Conservation (phyloP, 805 yeast genomes). For the Ogataea nakhonphanomensis region DNA sequence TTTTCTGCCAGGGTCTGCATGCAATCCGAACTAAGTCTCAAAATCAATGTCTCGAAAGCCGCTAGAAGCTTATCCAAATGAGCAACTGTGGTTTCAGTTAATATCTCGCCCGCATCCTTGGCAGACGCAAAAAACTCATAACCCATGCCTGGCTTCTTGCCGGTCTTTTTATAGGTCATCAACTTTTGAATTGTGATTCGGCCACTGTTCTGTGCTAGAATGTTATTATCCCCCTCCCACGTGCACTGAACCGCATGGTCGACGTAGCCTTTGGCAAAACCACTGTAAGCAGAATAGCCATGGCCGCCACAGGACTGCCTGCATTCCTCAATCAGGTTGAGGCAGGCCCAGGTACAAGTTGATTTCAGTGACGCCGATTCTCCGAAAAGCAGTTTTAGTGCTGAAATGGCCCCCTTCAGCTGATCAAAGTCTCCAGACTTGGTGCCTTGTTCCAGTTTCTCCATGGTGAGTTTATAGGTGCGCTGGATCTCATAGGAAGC, state of each 20-base stretch:
- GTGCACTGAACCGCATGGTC: constrained; percentile 99
- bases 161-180: constrained; percentile 35
- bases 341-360: constrained; percentile 82
- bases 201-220: constrained; percentile 80
- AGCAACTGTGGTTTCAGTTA: constrained; percentile 29
- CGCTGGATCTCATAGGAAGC: constrained; percentile 61
- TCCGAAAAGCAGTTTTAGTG: constrained; percentile 74
- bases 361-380: constrained; percentile 88
- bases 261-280: constrained; percentile 80
- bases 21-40: constrained; percentile 36
- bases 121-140: constrained; percentile 36
- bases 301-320: constrained; percentile 96
- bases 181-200: constrained; percentile 63
- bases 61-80: constrained; percentile 32
- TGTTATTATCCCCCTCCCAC: constrained; percentile 97
- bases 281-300: constrained; percentile 91
- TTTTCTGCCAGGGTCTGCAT: constrained; percentile 32
- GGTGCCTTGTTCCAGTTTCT: constrained; percentile 52
- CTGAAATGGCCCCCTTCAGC: constrained; percentile 47
- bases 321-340: constrained; percentile 78
- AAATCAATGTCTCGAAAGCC: constrained; percentile 40
- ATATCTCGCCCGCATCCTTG: constrained; percentile 31
- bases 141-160: constrained; percentile 44
- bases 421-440: constrained; percentile 44
- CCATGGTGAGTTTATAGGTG: constrained; percentile 48